Evolutionary conservation across 805 yeast genomes (phyloP).

Genomic region (Candida insectalens): DNA sequence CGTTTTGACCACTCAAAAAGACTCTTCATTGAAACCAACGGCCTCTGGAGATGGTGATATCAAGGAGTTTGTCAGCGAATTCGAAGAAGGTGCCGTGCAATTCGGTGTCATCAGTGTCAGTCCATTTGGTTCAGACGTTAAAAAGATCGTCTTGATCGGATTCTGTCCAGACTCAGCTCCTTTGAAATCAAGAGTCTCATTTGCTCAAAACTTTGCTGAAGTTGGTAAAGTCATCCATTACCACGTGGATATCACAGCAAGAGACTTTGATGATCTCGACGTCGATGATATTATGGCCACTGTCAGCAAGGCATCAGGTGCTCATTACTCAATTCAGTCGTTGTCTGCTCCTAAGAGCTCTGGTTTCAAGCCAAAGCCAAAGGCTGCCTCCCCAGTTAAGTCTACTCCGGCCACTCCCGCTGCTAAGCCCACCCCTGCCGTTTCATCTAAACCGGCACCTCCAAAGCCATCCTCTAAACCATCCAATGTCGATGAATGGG

Average conservation of each 20-base stretch:
- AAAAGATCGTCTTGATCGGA: constrained; percentile 76
- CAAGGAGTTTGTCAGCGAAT: constrained; percentile 68
- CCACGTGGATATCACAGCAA: constrained; percentile 95
- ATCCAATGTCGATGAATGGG: constrained; percentile 54
- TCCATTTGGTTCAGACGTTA: constrained; percentile 87
- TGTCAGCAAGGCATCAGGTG: constrained; percentile 89
- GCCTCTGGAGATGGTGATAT: constrained; percentile 56
- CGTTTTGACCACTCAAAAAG: constrained; percentile 65
- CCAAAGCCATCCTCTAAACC: constrained; percentile 4
- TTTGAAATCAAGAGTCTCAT: constrained; percentile 60
- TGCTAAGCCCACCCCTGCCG: constrained; percentile 10
- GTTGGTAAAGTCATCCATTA: constrained; percentile 71
- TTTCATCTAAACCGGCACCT: constrained; percentile 6
- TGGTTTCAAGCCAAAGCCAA: constrained; percentile 22
- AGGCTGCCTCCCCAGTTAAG: constrained; percentile 18
- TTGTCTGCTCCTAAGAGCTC: constrained; percentile 13
- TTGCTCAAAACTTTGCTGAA: constrained; percentile 69
- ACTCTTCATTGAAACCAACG: constrained; percentile 36
- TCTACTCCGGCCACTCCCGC: constrained; percentile 15
- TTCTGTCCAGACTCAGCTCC: constrained; percentile 99
- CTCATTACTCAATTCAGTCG: constrained; percentile 70
- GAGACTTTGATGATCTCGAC: constrained; percentile 84
- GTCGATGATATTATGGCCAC: constrained; percentile 65
- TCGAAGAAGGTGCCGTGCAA: constrained; percentile 81
- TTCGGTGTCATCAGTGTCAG: constrained; percentile 83